Conservation (phyloP, 108 stramenopile species). For the Pelagomonas calceolata region DNA sequence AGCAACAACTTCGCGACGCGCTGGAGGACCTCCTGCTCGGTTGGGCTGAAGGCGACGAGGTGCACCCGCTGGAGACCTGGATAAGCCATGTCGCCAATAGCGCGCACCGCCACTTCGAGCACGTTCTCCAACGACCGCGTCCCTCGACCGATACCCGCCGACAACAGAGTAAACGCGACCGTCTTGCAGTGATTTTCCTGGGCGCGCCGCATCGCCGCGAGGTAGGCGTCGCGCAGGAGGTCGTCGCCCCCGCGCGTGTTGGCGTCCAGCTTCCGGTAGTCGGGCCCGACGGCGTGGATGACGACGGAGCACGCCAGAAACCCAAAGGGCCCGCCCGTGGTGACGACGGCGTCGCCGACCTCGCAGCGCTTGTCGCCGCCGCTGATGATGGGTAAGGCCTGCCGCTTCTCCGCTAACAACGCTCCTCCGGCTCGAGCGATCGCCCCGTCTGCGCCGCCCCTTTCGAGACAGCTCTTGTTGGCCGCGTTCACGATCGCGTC, state of each 20-base stretch:
- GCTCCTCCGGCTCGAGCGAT: slow-evolving; percentile 54
- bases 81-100: slow-evolving; percentile 10
- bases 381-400: slow-evolving; percentile 33
- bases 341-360: slow-evolving; percentile 53
- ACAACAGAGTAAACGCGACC: slow-evolving; percentile 57
- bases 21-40: slow-evolving; percentile 25
- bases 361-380: slow-evolving; percentile 34
- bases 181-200: slow-evolving; percentile 15
- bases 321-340: slow-evolving; percentile 34
- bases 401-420: slow-evolving; percentile 38
- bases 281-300: slow-evolving; percentile 77
- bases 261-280: slow-evolving; percentile 27
- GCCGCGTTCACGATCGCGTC: slow-evolving; percentile 75
- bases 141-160: slow-evolving; percentile 65
- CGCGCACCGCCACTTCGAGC: slow-evolving; percentile 46
- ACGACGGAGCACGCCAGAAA: slow-evolving; percentile 39
- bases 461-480: slow-evolving; percentile 59
- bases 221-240: not conserved
- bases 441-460: slow-evolving; percentile 72
- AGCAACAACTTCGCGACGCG: no score
- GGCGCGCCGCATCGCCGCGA: slow-evolving; percentile 7
- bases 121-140: slow-evolving; percentile 36
- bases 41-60: slow-evolving; percentile 31
- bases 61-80: slow-evolving; percentile 38
- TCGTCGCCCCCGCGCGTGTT: not conserved